Evolutionary conservation across 2,329 filamentous ascomycete species (phyloP).

Genomic region (Aspergillus sclerotialis): DNA sequence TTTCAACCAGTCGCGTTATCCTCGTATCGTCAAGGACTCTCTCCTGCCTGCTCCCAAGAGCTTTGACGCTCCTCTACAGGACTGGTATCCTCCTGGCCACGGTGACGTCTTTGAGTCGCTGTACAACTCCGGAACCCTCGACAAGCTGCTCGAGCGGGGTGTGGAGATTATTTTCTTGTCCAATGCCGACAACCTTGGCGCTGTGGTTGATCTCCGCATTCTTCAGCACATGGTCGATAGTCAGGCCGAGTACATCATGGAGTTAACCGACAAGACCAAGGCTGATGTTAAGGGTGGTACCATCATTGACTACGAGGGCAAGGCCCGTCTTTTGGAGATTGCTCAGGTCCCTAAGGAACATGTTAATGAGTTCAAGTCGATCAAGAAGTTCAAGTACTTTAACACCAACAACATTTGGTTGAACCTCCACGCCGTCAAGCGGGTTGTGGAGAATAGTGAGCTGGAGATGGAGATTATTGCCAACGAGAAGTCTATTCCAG

Average conservation of each 20-base stretch:
- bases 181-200: conserved; percentile 97
- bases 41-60: conserved; percentile 90
- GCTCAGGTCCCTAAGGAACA: conserved; percentile 99
- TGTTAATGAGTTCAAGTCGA: conserved; percentile 99
- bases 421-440: conserved; percentile 95
- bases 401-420: conserved; percentile 99
- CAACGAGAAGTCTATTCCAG: conserved; percentile 97
- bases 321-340: conserved; percentile 93
- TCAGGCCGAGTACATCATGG: conserved; percentile 98
- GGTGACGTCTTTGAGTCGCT: conserved; percentile 99
- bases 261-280: conserved; percentile 99
- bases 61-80: conserved; percentile 77
- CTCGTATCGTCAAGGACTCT: conserved; percentile 96
- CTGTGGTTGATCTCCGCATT: conserved; percentile 95
- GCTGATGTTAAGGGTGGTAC: conserved; percentile 99
- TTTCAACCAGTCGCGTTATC: conserved; percentile 99
- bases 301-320: conserved; percentile 98
- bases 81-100: conserved; percentile 99
- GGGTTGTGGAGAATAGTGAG: conserved; percentile 96
- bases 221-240: conserved; percentile 99
- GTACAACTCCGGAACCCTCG: conserved; percentile 97
- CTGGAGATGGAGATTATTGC: conserved; percentile 99
- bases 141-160: conserved; percentile 89
- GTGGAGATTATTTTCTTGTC: conserved; percentile 98
- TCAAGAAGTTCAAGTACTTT: conserved; percentile 99